Conservation (phyloP, 2,329 filamentous ascomycete species). For the Polytolypa hystricis region DNA sequence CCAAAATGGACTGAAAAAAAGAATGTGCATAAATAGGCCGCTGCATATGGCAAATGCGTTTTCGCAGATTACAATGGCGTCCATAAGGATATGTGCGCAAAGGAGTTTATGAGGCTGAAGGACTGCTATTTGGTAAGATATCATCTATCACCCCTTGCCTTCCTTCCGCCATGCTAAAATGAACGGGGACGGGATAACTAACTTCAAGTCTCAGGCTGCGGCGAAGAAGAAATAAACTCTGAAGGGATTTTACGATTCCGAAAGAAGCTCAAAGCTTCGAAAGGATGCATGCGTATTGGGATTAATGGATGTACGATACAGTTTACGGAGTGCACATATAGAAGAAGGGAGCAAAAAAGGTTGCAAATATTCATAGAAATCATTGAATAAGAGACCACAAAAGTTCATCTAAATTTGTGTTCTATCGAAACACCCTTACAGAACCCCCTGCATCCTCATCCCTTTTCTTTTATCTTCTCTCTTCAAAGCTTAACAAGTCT, state of each 20-base stretch:
- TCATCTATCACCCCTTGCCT: constrained; percentile 8
- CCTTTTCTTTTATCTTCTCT: constrained; percentile 7
- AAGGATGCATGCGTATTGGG: no score
- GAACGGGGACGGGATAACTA: no score
- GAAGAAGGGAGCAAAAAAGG: constrained; percentile 1
- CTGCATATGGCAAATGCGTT: constrained; percentile 83
- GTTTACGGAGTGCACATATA: not conserved
- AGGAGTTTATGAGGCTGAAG: constrained; percentile 76
- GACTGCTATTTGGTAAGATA: constrained; percentile 69
- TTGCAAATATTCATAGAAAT: no score
- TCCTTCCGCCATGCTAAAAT: no score
- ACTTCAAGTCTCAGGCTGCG: no score
- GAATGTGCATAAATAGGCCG: constrained; percentile 50
- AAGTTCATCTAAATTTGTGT: no score
- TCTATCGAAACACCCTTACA: no score
- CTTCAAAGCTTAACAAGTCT: constrained; percentile 61
- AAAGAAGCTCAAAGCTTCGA: no score
- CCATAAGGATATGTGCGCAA: constrained; percentile 78
- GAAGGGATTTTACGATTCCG: not conserved
- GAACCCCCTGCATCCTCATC: no score
- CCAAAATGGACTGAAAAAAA: constrained; percentile 8
- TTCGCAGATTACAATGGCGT: constrained; percentile 81
- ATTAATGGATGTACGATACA: not conserved
- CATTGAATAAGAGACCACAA: not conserved
- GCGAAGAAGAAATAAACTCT: constrained; percentile 37